Percentiles rank a stretch among this genome's conserved stretches.
These are phyloP conservation scores for Cucumis variabilis DNA, from an alignment of 331 rosid species.

Conservation along the genomic window DNA sequence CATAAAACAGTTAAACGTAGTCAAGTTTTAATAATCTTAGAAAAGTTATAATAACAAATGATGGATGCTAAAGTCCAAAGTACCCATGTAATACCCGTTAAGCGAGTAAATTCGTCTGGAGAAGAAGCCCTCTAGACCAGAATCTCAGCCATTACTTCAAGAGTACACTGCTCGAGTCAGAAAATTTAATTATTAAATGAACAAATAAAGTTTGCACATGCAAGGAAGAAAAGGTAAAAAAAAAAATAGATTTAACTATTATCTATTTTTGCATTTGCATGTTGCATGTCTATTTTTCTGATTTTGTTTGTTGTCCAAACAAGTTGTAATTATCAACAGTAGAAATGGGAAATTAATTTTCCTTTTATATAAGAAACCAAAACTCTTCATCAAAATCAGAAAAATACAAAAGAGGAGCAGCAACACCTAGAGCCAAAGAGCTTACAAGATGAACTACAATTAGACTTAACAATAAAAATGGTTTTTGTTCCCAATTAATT, in stretches of 20 bases:
- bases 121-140: constrained; percentile 95
- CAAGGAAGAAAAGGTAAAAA: neutral
- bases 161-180: constrained; percentile 99
- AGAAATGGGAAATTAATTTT: neutral
- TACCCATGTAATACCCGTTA: constrained; percentile 98
- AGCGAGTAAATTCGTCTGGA: constrained; percentile 90
- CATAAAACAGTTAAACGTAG: neutral
- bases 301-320: constrained; percentile 1
- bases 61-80: constrained; percentile 34
- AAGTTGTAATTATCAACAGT: neutral
- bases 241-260: neutral
- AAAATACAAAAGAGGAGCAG: constrained; percentile 1
- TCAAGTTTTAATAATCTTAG: neutral
- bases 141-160: constrained; percentile 99
- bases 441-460: neutral
- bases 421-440: constrained; percentile 1
- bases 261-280: neutral
- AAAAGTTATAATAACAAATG: constrained; percentile 16
- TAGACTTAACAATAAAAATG: neutral
- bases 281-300: neutral
- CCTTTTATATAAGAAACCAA: neutral
- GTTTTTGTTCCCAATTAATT: neutral
- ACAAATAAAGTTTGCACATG: constrained; percentile 48
- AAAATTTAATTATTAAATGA: constrained; percentile 79
- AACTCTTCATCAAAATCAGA: neutral